phyloP scores from a whole-genome alignment of 192 early-diverging fungal species.

The Funneliformis geosporum region DNA sequence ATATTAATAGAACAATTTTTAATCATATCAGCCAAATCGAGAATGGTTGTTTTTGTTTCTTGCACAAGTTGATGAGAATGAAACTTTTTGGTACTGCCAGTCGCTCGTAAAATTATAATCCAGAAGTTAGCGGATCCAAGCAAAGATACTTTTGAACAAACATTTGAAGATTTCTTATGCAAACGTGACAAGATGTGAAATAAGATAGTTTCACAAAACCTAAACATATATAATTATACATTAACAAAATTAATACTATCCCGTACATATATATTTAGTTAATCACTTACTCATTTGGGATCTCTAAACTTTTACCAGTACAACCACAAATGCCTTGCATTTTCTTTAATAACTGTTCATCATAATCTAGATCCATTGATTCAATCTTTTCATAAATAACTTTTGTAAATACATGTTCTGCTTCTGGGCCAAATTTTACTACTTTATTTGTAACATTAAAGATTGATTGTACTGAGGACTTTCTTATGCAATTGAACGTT shows the following conservation, averaged over 20 bases:
- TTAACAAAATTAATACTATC: no score
- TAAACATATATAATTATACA: neutral
- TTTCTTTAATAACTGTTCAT: neutral
- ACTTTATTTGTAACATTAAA: neutral
- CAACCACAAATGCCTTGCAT: neutral
- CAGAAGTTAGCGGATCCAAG: neutral
- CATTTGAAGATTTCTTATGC: neutral
- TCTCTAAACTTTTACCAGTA: neutral
- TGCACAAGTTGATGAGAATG: neutral
- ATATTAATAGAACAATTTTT: neutral
- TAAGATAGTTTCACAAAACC: neutral
- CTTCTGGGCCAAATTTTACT: neutral
- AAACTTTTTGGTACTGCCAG: neutral
- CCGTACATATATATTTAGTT: no score
- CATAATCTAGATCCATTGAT: neutral
- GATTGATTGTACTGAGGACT: neutral
- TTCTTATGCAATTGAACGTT: neutral
- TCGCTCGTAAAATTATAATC: neutral
- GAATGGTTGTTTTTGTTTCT: neutral
- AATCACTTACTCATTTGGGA: neutral
- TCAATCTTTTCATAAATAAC: neutral
- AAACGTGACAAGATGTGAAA: neutral
- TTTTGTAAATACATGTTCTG: neutral
- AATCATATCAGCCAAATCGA: neutral
- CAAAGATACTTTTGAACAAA: neutral